Base-by-base conservation (phyloP, 352 stramenopile species). In the Globisporangium spinosum region DNA sequence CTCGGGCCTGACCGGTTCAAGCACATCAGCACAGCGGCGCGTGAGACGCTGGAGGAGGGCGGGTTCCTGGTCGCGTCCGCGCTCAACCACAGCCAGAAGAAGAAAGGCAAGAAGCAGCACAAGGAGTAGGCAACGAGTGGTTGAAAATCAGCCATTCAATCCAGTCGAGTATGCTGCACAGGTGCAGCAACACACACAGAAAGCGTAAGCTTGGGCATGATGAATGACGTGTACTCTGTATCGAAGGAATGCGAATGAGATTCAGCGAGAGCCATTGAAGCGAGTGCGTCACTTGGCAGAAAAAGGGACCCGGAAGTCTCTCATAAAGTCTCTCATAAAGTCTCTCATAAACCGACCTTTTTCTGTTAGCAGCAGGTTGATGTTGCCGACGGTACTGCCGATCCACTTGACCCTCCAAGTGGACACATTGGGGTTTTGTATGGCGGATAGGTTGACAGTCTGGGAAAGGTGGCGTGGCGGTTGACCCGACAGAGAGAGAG, bases 1-100 rank as follows among this genome's bases (percentile, higher is more conserved):
- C 74, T 96, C 23, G 89, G 89, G 3, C 86, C 89, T n/a, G 89
- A 95, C 59, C 80, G 89, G 1, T 96, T 95, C 74, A 93, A 92
- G 59, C 89, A 96, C 70, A 95, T 95, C 59, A 90, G 83, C 63
- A 85, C 83, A 2, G 76, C 70, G 45, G 84, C 87, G 10, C 82
- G 88, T n/a, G 73, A 90, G 32, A 82, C 87, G 10, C 70, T 97
- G 25, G 89, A 97, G 66, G 79, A 87, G 27, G 78, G 82, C 23
- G 85, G 85, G 0, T 91, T 91, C 68, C 64, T 94, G 15, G 58
- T 63, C 0, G 43, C 62, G 2, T 65, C 75, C 15, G 29, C 34
- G 45, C 54, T 69, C n/a, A 65, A 75, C n/a, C 70, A 77, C 23
- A 67, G 43, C 58, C 64, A 71, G 43, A 85, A 82, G 68, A 89